phyloP scores from a whole-genome alignment of 192 early-diverging fungal species.

The Irineochytrium annulatum region DNA sequence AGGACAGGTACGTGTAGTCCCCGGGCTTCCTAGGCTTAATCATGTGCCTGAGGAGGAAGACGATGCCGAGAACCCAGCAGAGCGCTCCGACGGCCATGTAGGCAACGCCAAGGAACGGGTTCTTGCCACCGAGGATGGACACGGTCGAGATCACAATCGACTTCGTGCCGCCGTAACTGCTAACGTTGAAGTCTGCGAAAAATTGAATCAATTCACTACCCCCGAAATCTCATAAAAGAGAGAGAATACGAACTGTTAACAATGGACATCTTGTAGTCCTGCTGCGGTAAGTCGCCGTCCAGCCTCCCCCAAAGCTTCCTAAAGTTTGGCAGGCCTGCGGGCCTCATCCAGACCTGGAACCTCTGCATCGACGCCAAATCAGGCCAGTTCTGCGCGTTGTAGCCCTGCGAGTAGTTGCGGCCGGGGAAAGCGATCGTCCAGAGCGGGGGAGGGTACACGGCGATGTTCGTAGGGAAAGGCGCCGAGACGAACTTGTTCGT shows the following conservation, averaged over 20 bases:
- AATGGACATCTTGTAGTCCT: constrained; percentile 72
- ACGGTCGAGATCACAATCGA: constrained; percentile 89
- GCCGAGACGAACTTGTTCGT: constrained; percentile 50
- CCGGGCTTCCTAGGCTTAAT: constrained; percentile 92
- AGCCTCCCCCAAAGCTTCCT: constrained; percentile 90
- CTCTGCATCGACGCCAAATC: constrained; percentile 69
- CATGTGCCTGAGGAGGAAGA: constrained; percentile 87
- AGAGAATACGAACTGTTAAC: constrained; percentile 71
- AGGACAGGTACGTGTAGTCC: constrained; percentile 94
- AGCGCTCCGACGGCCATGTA: constrained; percentile 92
- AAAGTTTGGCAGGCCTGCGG: constrained; percentile 92
- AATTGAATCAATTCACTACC: neutral
- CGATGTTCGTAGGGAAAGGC: constrained; percentile 37
- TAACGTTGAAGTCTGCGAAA: constrained; percentile 74
- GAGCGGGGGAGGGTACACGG: constrained; percentile 77
- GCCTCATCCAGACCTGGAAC: constrained; percentile 99
- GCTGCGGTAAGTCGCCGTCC: constrained; percentile 52
- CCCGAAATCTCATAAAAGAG: constrained; percentile 21
- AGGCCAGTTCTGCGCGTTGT: constrained; percentile 52
- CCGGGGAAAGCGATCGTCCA: constrained; percentile 67
- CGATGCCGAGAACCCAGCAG: constrained; percentile 82
- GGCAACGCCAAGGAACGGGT: constrained; percentile 91
- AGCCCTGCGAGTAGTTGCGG: constrained; percentile 39
- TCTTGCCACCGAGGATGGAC: constrained; percentile 94
- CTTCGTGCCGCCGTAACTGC: constrained; percentile 89